phyloP scores from a whole-genome alignment of 805 yeast species.

The Saccharomycopsis guyanensis region DNA sequence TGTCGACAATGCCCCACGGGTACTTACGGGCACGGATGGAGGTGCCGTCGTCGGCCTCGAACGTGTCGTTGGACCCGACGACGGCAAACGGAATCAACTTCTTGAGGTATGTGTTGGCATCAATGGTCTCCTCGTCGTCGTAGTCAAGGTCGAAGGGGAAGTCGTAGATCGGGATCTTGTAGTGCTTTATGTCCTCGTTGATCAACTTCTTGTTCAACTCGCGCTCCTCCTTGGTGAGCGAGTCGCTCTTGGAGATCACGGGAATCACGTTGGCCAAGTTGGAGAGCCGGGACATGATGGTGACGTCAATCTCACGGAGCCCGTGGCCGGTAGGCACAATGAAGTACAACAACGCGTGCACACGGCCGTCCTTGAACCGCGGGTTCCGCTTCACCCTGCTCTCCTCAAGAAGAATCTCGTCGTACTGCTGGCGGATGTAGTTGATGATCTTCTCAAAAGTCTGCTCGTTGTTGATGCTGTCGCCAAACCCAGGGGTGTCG shows the following conservation, averaged over 20 bases:
- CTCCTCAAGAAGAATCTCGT: slow-evolving; percentile 74
- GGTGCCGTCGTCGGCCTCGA: slow-evolving; percentile 36
- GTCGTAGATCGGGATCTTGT: slow-evolving; percentile 64
- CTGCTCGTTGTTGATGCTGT: slow-evolving; percentile 57
- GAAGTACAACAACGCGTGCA: slow-evolving; percentile 67
- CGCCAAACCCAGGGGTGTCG: slow-evolving; percentile 83
- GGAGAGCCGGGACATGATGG: slow-evolving; percentile 69
- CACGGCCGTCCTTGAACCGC: slow-evolving; percentile 75
- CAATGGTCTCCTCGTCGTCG: slow-evolving; percentile 55
- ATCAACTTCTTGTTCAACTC: slow-evolving; percentile 65
- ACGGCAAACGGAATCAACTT: slow-evolving; percentile 59
- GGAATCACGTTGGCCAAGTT: slow-evolving; percentile 81
- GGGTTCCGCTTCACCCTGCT: slow-evolving; percentile 79
- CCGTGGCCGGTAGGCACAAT: slow-evolving; percentile 85
- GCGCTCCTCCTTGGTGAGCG: slow-evolving; percentile 73
- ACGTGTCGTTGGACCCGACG: slow-evolving; percentile 60
- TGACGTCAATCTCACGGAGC: slow-evolving; percentile 67
- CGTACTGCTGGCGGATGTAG: slow-evolving; percentile 74
- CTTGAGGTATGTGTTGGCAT: slow-evolving; percentile 57
- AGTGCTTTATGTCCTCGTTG: slow-evolving; percentile 64
- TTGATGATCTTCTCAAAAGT: slow-evolving; percentile 68
- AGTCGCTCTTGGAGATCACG: slow-evolving; percentile 77
- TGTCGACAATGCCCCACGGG: slow-evolving; percentile 53
- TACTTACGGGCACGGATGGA: slow-evolving; percentile 44
- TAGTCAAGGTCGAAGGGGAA: slow-evolving; percentile 56